Percentiles rank a stretch among this genome's conserved stretches.
Evolutionary conservation across 169 alveolate genomes (phyloP).

Genomic region (Plasmodium cynomolgi): DNA sequence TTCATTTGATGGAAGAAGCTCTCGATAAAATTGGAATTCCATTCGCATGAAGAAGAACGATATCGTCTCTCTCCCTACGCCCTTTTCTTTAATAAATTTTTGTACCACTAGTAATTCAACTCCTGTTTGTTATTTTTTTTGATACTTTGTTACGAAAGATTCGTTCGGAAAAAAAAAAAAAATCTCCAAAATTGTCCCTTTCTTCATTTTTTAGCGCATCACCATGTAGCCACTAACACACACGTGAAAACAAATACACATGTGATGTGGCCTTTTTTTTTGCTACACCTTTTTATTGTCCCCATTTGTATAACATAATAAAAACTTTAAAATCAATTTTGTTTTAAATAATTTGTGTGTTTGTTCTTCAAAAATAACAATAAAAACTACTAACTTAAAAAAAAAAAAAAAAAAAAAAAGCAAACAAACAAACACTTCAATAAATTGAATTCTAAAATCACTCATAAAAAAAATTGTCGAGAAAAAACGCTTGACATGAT

Average conservation of each 20-base stretch:
- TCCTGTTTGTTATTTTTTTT: not conserved
- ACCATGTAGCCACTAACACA: not conserved
- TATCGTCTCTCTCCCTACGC: not conserved
- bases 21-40: conserved; percentile 70
- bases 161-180: not conserved
- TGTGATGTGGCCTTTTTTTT: not conserved
- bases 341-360: conserved; percentile 12
- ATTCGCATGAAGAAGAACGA: conserved; percentile 21
- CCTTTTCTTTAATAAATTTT: conserved; percentile 3
- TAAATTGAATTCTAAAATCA: not conserved
- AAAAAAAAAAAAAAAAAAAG: not conserved
- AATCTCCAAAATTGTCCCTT: not conserved
- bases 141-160: not conserved
- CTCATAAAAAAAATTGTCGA: not conserved
- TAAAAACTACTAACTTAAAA: conserved; percentile 23
- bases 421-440: not conserved
- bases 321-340: not conserved
- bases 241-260: not conserved
- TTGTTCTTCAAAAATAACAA: not conserved
- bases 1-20: conserved; percentile 72
- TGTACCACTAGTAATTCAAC: conserved; percentile 4
- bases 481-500: not conserved
- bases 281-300: not conserved
- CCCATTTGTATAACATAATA: conserved; percentile 4
- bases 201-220: conserved; percentile 12